Base-by-base conservation (phyloP, 139 green algal genomes). In the Coelastrella sp. region DNA sequence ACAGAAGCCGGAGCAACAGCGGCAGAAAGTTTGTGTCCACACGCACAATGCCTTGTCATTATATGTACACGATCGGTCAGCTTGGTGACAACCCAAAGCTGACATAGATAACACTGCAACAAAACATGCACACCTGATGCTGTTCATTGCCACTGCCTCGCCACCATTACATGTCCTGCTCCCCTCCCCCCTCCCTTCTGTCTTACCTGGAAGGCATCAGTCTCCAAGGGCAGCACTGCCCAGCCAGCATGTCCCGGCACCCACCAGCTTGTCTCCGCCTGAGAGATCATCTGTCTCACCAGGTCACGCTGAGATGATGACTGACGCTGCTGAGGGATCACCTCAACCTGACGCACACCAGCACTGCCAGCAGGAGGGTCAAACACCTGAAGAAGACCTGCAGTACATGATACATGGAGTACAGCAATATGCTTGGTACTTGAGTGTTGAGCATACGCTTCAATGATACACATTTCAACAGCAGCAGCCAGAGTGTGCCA, bases 161-260 rank as follows among this genome's bases (percentile, higher is more conserved):
- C 41, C 9, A 71, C 7, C 30, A 23, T 23, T 38, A 71, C 62
- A 71, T 71, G 30, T n/a, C 8, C 40, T 43, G 27, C 62, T n/a
- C 15, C 62, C 7, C 66, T 32, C 6, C 19, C n/a, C 8, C 62
- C 37, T 38, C 21, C 27, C 21, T 23, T n/a, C 30, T 23, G 15
- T 9, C 87, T 90, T 76, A 89, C 79, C 72, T 94, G 76, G 84
- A 96, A 96, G 15, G 90, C 60, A 25, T 98, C 93, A 2, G 81
- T 91, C 73, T 97, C 94, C 8, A 94, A 89, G 1, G 93, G 92
- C 9, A 96, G 96, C 57, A 98, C 93, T 64, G 93, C 92, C 94
- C 94, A 98, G 21, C 94, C 95, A 2, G 94, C 89, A 85, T 98
- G 95, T 7, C 93, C 92, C 0, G 77, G 66, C 72, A 91, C 84